Conservation (phyloP, 2,329 filamentous ascomycete genomes). For the Fusarium beomiforme region DNA sequence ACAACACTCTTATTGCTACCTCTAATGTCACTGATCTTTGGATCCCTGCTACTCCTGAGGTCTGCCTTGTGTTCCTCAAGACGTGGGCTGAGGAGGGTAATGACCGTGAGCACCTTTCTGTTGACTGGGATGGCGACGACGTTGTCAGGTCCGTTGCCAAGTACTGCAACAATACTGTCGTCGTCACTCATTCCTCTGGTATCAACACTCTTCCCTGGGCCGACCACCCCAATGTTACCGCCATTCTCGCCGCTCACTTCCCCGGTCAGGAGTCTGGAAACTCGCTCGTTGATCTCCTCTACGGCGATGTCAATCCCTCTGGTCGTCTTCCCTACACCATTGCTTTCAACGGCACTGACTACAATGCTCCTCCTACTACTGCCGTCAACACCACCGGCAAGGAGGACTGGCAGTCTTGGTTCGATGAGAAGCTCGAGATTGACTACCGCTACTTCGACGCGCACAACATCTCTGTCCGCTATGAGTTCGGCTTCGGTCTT, state of each 20-base stretch:
- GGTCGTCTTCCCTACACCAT: slow-evolving; percentile 80
- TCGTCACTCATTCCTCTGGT: slow-evolving; percentile 75
- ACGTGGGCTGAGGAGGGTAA: slow-evolving; percentile 73
- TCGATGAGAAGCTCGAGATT: slow-evolving; percentile 72
- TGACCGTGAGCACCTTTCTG: slow-evolving; percentile 62
- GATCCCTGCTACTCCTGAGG: slow-evolving; percentile 63
- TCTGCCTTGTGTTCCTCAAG: slow-evolving; percentile 74
- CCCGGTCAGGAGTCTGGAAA: slow-evolving; percentile 77
- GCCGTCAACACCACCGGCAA: slow-evolving; percentile 49
- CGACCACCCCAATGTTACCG: slow-evolving; percentile 72
- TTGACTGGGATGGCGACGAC: slow-evolving; percentile 69
- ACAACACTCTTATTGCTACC: slow-evolving; percentile 56
- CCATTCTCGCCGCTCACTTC: slow-evolving; percentile 74
- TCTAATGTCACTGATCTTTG: slow-evolving; percentile 57
- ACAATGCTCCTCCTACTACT: slow-evolving; percentile 54
- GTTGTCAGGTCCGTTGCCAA: slow-evolving; percentile 70
- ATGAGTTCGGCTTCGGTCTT: slow-evolving; percentile 75
- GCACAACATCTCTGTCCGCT: slow-evolving; percentile 66
- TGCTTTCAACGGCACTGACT: slow-evolving; percentile 63
- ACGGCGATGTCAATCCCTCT: slow-evolving; percentile 73
- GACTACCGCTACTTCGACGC: slow-evolving; percentile 75
- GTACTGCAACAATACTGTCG: slow-evolving; percentile 71
- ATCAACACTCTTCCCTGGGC: slow-evolving; percentile 75
- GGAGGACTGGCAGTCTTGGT: slow-evolving; percentile 59
- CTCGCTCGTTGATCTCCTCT: slow-evolving; percentile 73